A percentile compares a stretch with the other conserved stretches of the same genome.
Evolutionary conservation across 2,329 filamentous ascomycete genomes (phyloP).

Genomic region (Pleurostoma richardsiae): DNA sequence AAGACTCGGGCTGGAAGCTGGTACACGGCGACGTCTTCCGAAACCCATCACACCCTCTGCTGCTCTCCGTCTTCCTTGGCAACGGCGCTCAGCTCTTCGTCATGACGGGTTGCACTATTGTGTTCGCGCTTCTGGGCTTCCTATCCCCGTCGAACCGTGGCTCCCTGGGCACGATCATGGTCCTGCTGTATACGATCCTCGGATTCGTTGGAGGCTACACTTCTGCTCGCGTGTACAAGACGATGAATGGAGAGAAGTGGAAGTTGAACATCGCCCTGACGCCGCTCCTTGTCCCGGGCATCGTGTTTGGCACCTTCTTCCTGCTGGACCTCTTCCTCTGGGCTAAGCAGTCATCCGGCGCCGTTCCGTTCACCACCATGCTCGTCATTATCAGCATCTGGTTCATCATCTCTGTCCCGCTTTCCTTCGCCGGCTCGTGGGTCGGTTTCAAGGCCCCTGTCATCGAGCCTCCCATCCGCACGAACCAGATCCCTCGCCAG

Average conservation of each 20-base stretch:
- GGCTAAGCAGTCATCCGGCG: conserved; percentile 86
- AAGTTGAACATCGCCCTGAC: conserved; percentile 90
- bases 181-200: conserved; percentile 88
- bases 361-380: conserved; percentile 96
- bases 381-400: conserved; percentile 87
- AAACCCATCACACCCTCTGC: conserved; percentile 72
- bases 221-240: conserved; percentile 89
- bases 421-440: conserved; percentile 89
- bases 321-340: conserved; percentile 93
- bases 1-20: conserved; percentile 97
- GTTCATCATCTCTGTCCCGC: conserved; percentile 93
- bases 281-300: conserved; percentile 75
- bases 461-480: conserved; percentile 78
- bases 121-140: conserved; percentile 89
- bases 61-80: conserved; percentile 83
- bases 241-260: conserved; percentile 88
- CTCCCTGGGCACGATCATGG: conserved; percentile 86
- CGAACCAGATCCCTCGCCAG: conserved; percentile 96
- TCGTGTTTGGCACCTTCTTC: conserved; percentile 88
- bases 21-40: conserved; percentile 98
- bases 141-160: conserved; percentile 94
- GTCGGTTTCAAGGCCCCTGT: conserved; percentile 74
- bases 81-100: conserved; percentile 96
- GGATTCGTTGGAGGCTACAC: conserved; percentile 90
- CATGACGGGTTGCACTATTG: conserved; percentile 93